A percentile compares a stretch with the other conserved stretches of the same genome.
Conservation (phyloP, 2,329 filamentous ascomycete genomes). For the Scytalidium sp. region DNA sequence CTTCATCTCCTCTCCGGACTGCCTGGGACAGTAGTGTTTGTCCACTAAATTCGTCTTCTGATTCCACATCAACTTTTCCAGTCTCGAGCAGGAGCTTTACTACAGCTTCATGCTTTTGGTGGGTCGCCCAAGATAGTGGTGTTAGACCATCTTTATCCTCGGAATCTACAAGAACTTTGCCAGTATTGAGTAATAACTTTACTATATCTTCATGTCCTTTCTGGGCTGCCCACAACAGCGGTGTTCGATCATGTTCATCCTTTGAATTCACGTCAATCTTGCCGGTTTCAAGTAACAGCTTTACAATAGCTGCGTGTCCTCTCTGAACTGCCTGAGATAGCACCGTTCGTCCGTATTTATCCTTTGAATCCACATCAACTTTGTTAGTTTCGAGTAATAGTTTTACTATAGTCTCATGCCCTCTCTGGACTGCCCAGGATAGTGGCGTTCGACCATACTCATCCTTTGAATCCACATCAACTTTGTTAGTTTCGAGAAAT, state of each 20-base stretch:
- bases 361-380: not conserved
- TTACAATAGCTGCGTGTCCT: not conserved
- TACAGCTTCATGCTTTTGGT: not conserved
- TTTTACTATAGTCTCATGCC: not conserved
- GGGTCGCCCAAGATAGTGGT: not conserved
- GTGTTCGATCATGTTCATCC: conserved; percentile 4
- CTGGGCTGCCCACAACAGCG: conserved; percentile 13
- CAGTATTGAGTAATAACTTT: conserved; percentile 12
- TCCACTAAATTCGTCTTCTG: not conserved
- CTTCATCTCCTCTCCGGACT: not conserved
- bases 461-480: conserved; percentile 1
- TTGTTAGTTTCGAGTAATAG: too few species aligned
- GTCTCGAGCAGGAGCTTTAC: conserved; percentile 1
- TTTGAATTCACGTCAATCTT: not conserved
- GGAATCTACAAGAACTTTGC: conserved; percentile 10
- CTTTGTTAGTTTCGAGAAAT: not conserved
- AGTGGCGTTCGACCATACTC: not conserved
- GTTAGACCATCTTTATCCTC: conserved; percentile 2
- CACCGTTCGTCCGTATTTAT: conserved; percentile 21
- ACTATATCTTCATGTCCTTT: conserved; percentile 10
- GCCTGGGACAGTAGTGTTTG: conserved; percentile 1
- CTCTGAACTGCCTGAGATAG: conserved; percentile 22
- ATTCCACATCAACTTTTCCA: not conserved
- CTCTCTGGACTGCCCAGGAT: not conserved
- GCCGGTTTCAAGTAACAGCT: not conserved